A percentile compares a stretch with the other conserved stretches of the same genome.
These are phyloP conservation scores for Penicillium sp. DNA, from an alignment of 2,329 filamentous ascomycete genomes.

Conservation along the genomic window DNA sequence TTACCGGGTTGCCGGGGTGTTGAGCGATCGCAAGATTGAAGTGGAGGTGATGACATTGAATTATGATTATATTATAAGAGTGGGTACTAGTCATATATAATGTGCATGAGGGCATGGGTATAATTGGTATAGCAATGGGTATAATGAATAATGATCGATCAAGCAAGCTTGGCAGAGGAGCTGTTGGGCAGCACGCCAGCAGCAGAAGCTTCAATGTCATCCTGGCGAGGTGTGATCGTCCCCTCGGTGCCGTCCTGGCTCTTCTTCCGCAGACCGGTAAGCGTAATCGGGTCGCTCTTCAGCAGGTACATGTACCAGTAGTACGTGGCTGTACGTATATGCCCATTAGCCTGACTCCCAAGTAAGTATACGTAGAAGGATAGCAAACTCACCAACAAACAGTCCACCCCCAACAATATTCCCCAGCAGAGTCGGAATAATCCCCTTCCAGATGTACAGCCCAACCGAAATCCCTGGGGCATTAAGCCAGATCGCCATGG, in stretches of 20 bases:
- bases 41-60: background rate
- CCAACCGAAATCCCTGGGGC: constrained; percentile 52
- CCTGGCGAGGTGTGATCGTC: constrained; percentile 10
- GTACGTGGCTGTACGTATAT: constrained; percentile 35
- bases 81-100: no score
- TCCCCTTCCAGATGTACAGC: constrained; percentile 63
- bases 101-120: background rate
- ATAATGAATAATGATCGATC: background rate
- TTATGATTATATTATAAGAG: background rate
- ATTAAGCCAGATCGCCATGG: constrained; percentile 56
- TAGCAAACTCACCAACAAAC: constrained; percentile 53
- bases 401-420: constrained; percentile 60
- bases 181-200: background rate
- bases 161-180: background rate
- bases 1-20: background rate
- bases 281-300: constrained; percentile 24
- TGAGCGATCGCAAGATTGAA: background rate
- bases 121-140: background rate
- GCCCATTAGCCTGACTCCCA: background rate
- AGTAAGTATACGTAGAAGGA: background rate
- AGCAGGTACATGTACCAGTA: constrained; percentile 56
- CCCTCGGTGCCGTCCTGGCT: constrained; percentile 9
- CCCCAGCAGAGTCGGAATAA: constrained; percentile 59
- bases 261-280: constrained; percentile 23
- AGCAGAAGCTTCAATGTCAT: constrained; percentile 19